Conservation (phyloP, 352 stramenopile species). For the Globisporangium recalcitrans region DNA sequence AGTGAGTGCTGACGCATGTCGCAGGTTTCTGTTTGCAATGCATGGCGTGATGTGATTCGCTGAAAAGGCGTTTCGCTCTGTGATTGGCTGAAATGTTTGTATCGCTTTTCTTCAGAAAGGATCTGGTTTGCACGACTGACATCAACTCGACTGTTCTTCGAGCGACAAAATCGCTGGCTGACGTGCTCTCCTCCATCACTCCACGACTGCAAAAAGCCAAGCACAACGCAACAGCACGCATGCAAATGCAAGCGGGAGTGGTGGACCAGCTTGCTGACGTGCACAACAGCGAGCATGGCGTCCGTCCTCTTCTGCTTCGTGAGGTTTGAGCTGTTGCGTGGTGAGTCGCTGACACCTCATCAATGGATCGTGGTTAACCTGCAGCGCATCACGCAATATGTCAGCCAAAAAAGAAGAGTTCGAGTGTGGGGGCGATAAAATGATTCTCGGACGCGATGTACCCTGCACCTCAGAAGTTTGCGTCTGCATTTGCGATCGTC, state of each 20-base stretch:
- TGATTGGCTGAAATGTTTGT: background rate
- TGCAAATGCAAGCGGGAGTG: too few species aligned
- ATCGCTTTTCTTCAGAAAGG: background rate
- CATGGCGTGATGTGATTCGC: background rate
- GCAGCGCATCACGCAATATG: background rate
- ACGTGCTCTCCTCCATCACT: background rate
- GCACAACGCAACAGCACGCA: background rate
- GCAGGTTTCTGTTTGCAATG: background rate
- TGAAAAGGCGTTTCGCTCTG: background rate
- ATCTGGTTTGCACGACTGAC: background rate
- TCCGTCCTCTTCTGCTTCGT: too few species aligned
- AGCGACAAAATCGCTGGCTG: too few species aligned
- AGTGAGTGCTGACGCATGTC: background rate
- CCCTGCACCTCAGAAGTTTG: slow-evolving; percentile 2
- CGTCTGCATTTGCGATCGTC: background rate
- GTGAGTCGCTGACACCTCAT: too few species aligned
- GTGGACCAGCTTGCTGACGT: too few species aligned
- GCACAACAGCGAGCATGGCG: too few species aligned
- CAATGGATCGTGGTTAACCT: background rate
- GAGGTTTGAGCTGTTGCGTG: background rate
- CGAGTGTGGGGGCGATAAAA: background rate
- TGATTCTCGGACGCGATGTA: background rate
- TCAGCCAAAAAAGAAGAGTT: slow-evolving; percentile 1
- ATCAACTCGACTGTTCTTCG: background rate
- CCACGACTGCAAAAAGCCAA: background rate